These are phyloP conservation scores for Metschnikowia proteae DNA, from an alignment of 805 yeast species.

Conservation along the genomic window DNA sequence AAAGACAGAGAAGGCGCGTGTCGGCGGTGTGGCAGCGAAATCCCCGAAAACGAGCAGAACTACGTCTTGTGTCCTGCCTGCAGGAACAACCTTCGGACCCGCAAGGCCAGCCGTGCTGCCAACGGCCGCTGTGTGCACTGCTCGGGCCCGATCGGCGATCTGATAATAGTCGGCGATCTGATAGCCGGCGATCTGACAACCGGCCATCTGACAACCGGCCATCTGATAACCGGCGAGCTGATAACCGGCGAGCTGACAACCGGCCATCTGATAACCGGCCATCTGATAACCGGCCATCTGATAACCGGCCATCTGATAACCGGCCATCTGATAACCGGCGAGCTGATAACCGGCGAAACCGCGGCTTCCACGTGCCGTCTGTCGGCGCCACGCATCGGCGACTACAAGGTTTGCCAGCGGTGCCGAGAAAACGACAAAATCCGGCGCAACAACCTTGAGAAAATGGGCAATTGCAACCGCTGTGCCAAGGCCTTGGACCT, in stretches of 20 bases:
- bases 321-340: too few relatives aligned
- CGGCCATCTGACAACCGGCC: too few relatives aligned
- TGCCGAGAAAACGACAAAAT: conserved; percentile 61
- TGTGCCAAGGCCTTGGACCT: conserved; percentile 51
- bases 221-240: too few relatives aligned
- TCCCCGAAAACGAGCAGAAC: conserved; percentile 47
- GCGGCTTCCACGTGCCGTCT: conserved; percentile 15
- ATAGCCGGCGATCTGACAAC: too few relatives aligned
- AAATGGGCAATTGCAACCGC: conserved; percentile 57
- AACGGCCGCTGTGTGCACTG: conserved; percentile 69
- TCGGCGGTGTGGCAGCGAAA: conserved; percentile 56
- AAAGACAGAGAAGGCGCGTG: conserved; percentile 60
- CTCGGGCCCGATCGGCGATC: conserved; percentile 50
- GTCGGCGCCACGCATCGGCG: conserved; percentile 19
- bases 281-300: too few relatives aligned
- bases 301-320: too few relatives aligned
- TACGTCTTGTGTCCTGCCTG: conserved; percentile 62
- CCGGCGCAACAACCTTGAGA: conserved; percentile 53
- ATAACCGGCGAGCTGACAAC: too few relatives aligned
- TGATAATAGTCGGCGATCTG: conserved; percentile 34
- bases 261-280: too few relatives aligned
- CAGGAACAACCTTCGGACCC: conserved; percentile 48
- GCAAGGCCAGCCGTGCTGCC: conserved; percentile 57
- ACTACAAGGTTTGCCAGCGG: conserved; percentile 60
- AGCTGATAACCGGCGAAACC: conserved; percentile 24